Evolutionary conservation across 257 asterid species (phyloP), one percentile per base, ranked within the genome.

Genomic region (Verbena officinalis): DNA sequence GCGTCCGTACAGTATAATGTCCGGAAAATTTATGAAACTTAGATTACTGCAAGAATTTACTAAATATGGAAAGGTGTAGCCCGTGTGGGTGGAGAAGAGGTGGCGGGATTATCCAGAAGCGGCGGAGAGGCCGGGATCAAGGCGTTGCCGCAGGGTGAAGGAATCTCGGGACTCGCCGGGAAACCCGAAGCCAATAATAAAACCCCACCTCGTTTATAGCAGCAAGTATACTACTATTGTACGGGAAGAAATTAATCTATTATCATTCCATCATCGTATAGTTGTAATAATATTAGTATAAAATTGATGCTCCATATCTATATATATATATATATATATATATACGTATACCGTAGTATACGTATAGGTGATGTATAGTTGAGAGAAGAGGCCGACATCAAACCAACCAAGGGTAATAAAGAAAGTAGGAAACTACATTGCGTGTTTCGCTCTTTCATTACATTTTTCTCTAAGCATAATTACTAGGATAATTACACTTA

Each of bases 161-260:
- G 75, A 81, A 82, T 73, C 95, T 79, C 43, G 33, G 67, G 60
- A 76, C 65, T 67, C 85, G 95, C 91, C 94, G 88, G 88, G 70
- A 80, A 84, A 68, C 65, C 73, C 71, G 89, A 71, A 71, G 77
- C 75, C 79, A 68, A 69, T 43, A 68, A 69, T 43, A 42, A 71
- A 69, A 73, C 38, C 70, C 67, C 81, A 54, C 75, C 43, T 69
- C 74, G 61, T 78, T 72, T 73, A 43, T 64, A 71, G 70, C 38
- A 65, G 30, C 11, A 65, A 63, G 69, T 44, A 40, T 30, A 67
- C 40, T 36, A 36, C 33, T 27, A 36, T 55, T 43, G 62, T 31
- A 50, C 38, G 57, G 15, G 30, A 27, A 62, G 59, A 24, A 38
- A 59, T 36, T 36, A 36, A 39, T 58, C 13, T 27, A 53, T 68